These are phyloP conservation scores for Anthracocystis setariae DNA, from an alignment of 1,284 basidiomycete genomes.

Conservation along the genomic window DNA sequence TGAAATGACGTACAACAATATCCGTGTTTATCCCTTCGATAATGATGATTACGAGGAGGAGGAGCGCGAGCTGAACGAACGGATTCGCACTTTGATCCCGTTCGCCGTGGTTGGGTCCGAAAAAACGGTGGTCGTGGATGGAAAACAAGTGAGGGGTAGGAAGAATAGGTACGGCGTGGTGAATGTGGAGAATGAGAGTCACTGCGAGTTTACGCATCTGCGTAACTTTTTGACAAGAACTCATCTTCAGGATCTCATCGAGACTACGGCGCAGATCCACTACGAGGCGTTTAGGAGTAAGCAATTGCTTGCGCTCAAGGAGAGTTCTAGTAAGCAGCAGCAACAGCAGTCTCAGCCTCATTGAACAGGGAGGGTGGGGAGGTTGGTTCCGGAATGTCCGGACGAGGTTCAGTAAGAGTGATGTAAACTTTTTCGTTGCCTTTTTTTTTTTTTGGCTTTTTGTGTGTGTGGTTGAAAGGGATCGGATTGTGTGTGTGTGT, in stretches of 20 bases:
- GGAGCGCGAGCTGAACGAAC: conserved; percentile 87
- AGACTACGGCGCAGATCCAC: conserved; percentile 97
- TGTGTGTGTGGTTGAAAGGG: too few relatives aligned
- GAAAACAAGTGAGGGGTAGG: conserved; percentile 91
- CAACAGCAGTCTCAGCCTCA: conserved; percentile 17
- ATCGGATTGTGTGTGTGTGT: too few relatives aligned
- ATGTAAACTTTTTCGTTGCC: too few relatives aligned
- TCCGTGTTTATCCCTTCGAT: conserved; percentile 95
- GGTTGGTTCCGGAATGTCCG: too few relatives aligned
- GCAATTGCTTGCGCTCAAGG: conserved; percentile 91
- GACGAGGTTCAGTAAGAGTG: too few relatives aligned
- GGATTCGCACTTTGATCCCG: conserved; percentile 91
- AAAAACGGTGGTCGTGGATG: conserved; percentile 90
- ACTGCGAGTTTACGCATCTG: conserved; percentile 98
- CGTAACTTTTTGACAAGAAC: conserved; percentile 94
- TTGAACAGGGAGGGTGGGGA: too few relatives aligned
- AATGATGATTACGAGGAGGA: conserved; percentile 93
- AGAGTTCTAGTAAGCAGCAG: conserved; percentile 70
- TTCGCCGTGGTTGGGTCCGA: conserved; percentile 97
- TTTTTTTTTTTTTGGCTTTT: too few relatives aligned
- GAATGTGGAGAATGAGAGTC: conserved; percentile 88
- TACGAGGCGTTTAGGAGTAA: conserved; percentile 99
- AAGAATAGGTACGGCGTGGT: conserved; percentile 99
- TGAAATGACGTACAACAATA: conserved; percentile 90
- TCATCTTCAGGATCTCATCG: conserved; percentile 96